Conservation (phyloP, 352 stramenopile species). For the Phytophthora vignae region DNA sequence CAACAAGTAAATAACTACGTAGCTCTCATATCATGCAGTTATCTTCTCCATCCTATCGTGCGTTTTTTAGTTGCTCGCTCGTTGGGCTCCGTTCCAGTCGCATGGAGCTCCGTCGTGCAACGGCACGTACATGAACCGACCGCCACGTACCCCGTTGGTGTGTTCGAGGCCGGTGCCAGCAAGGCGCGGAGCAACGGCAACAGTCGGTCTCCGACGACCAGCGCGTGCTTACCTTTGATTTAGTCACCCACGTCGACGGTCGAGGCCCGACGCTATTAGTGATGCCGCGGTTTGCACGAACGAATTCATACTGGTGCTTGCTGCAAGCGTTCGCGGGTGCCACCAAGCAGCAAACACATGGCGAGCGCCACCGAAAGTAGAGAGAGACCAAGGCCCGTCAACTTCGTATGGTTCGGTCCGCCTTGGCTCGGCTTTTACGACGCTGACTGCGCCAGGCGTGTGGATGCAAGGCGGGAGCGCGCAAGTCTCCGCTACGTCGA, state of each 20-base stretch:
- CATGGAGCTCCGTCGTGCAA: no score
- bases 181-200: not conserved
- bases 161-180: not conserved
- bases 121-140: no score
- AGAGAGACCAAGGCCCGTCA: not conserved
- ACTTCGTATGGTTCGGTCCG: constrained; percentile 8
- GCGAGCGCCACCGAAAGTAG: constrained; percentile 16
- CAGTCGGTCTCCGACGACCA: not conserved
- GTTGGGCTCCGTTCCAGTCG: no score
- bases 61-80: not conserved
- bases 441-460: constrained; percentile 16
- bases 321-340: constrained; percentile 2
- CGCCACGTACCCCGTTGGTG: not conserved
- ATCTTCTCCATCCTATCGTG: not conserved
- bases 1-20: constrained; percentile 25
- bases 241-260: not conserved
- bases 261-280: not conserved
- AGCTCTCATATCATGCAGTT: constrained; percentile 35
- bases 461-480: constrained; percentile 12
- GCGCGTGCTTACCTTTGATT: not conserved
- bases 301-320: constrained; percentile 6
- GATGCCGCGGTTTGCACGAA: constrained; percentile 34
- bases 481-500: constrained; percentile 24
- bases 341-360: constrained; percentile 23
- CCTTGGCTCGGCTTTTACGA: constrained; percentile 27